Evolutionary conservation across 2,329 filamentous ascomycete genomes (phyloP).

Genomic region (Fusarium metavorans): DNA sequence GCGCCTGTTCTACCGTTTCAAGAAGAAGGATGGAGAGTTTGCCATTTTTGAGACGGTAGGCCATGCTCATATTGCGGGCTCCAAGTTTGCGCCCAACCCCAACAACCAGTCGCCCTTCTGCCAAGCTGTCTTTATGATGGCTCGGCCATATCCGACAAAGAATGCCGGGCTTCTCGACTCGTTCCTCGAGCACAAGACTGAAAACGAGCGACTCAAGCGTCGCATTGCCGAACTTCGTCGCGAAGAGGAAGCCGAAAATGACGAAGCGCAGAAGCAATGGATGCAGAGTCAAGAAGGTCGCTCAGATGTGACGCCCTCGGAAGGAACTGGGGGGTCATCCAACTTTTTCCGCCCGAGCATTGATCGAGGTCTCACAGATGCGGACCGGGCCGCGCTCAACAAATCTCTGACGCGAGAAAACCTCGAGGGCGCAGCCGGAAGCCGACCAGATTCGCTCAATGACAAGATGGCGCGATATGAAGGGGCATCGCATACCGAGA

Average conservation of each 20-base stretch:
- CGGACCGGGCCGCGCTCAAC: constrained; percentile 73
- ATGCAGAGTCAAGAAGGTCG: constrained; percentile 67
- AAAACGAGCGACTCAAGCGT: constrained; percentile 88
- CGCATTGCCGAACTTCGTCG: constrained; percentile 86
- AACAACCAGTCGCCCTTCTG: constrained; percentile 78
- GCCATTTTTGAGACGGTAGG: constrained; percentile 92
- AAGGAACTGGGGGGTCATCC: constrained; percentile 55
- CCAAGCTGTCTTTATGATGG: constrained; percentile 93
- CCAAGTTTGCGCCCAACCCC: constrained; percentile 72
- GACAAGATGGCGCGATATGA: constrained; percentile 90
- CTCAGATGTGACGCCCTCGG: constrained; percentile 65
- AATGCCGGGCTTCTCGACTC: constrained; percentile 89
- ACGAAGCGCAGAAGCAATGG: constrained; percentile 73
- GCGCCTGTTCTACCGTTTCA: constrained; percentile 89
- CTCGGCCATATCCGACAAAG: constrained; percentile 88
- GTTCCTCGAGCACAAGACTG: constrained; percentile 96
- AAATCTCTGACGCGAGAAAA: constrained; percentile 82
- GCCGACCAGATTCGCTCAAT: constrained; percentile 78
- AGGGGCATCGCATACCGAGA: constrained; percentile 80
- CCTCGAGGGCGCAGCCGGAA: constrained; percentile 77
- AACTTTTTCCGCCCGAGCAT: constrained; percentile 52
- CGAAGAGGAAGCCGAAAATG: constrained; percentile 86
- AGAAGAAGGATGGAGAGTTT: constrained; percentile 77
- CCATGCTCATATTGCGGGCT: constrained; percentile 85
- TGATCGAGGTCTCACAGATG: constrained; percentile 69